phyloP scores from a whole-genome alignment of 257 asterid genomes.

The Solanum lycopersicoides region DNA sequence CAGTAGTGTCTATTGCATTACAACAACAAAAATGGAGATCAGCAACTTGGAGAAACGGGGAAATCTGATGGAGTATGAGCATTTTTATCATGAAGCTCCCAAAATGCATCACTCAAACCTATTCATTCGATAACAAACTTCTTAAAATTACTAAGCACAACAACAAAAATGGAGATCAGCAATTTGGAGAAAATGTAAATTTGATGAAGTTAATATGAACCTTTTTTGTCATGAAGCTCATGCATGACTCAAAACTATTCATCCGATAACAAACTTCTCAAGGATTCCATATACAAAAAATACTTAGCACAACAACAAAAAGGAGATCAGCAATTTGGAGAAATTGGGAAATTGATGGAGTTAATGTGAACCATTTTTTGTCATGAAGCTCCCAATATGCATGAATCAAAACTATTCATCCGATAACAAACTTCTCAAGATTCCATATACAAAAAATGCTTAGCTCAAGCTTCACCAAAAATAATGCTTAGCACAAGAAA shows the following conservation, averaged over 20 bases:
- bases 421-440: background rate
- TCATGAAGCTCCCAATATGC: background rate
- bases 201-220: background rate
- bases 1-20: conserved; percentile 35
- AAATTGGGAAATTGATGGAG: background rate
- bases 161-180: background rate
- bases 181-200: background rate
- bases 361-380: background rate
- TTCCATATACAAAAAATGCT: background rate
- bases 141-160: background rate
- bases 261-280: background rate
- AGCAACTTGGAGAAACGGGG: background rate
- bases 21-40: background rate
- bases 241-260: background rate
- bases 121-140: background rate
- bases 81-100: background rate
- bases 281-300: background rate
- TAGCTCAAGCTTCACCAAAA: background rate
- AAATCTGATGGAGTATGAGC: background rate
- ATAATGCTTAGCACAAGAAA: background rate
- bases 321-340: background rate
- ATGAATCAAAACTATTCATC: background rate
- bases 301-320: background rate
- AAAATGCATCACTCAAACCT: background rate
- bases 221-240: background rate